A percentile compares a stretch with the other conserved stretches of the same genome.
These are phyloP conservation scores for Nevesoporus exiguus DNA, from an alignment of 768 basidiomycete species.

Conservation along the genomic window DNA sequence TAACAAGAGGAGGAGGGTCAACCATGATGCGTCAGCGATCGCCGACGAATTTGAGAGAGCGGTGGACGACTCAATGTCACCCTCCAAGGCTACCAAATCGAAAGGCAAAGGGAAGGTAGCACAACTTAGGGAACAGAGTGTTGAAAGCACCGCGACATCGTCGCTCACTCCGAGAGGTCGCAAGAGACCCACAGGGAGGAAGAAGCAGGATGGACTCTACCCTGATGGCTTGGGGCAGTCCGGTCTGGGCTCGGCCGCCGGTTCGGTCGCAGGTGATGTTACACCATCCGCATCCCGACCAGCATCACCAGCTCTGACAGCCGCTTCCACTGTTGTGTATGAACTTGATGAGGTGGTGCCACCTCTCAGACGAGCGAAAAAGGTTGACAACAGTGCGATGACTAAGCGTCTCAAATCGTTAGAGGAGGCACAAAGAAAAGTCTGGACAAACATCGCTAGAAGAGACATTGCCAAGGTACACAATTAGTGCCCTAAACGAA, in stretches of 20 bases:
- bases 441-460: constrained; percentile 86
- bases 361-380: constrained; percentile 72
- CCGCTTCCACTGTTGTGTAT: constrained; percentile 59
- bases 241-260: constrained; percentile 47
- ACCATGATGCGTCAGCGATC: constrained; percentile 36
- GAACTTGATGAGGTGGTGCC: constrained; percentile 70
- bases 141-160: constrained; percentile 49
- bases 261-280: constrained; percentile 59
- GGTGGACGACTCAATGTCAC: constrained; percentile 37
- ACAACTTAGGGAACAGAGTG: constrained; percentile 50
- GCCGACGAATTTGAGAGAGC: constrained; percentile 51
- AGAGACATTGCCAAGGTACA: constrained; percentile 79
- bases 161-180: constrained; percentile 45
- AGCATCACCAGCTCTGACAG: constrained; percentile 56
- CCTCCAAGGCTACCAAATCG: constrained; percentile 33
- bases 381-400: constrained; percentile 68
- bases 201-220: constrained; percentile 50
- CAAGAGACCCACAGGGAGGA: constrained; percentile 55
- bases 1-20: constrained; percentile 62
- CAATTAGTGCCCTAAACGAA: background rate
- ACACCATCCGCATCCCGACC: constrained; percentile 72
- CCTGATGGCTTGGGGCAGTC: constrained; percentile 49
- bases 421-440: constrained; percentile 83
- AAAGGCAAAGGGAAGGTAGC: constrained; percentile 54
- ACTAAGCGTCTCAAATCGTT: constrained; percentile 70